Percentiles rank a stretch among this genome's conserved stretches.
phyloP scores from a whole-genome alignment of 768 basidiomycete species.

The Termitomyces sp. region DNA sequence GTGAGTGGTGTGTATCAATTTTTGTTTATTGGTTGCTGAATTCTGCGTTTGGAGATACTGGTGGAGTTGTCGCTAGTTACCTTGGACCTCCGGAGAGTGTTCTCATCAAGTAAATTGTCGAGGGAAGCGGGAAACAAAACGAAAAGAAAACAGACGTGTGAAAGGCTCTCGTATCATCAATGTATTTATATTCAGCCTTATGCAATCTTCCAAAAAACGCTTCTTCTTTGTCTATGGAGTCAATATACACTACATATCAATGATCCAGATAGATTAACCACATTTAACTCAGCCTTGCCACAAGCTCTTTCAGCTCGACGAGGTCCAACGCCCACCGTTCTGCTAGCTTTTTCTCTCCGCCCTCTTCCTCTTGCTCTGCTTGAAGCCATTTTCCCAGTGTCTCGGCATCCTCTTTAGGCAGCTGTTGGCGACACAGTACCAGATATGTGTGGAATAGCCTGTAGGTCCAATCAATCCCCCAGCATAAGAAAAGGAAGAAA shows the following conservation, averaged over 20 bases:
- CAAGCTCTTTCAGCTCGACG: background rate
- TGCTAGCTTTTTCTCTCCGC: conserved; percentile 3
- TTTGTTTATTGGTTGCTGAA: background rate
- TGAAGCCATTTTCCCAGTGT: background rate
- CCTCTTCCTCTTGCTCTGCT: background rate
- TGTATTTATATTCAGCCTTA: too few species aligned
- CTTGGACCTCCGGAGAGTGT: conserved; percentile 60
- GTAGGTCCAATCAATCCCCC: background rate
- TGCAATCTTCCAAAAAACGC: too few species aligned
- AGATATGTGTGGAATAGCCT: conserved; percentile 2
- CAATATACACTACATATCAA: background rate
- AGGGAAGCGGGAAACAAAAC: background rate
- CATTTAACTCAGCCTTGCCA: background rate
- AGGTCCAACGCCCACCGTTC: conserved; percentile 2
- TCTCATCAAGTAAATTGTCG: conserved; percentile 11
- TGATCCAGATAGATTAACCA: background rate
- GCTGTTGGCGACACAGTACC: background rate
- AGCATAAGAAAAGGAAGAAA: background rate
- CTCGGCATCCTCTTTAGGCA: background rate
- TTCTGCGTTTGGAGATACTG: conserved; percentile 36
- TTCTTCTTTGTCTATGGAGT: background rate
- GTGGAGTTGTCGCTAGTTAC: conserved; percentile 50
- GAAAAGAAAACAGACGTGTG: too few species aligned
- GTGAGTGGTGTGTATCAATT: conserved; percentile 22
- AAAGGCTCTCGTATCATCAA: too few species aligned